phyloP scores from a whole-genome alignment of 495 filamentous ascomycete genomes.

The Aspergillus asperescens region DNA sequence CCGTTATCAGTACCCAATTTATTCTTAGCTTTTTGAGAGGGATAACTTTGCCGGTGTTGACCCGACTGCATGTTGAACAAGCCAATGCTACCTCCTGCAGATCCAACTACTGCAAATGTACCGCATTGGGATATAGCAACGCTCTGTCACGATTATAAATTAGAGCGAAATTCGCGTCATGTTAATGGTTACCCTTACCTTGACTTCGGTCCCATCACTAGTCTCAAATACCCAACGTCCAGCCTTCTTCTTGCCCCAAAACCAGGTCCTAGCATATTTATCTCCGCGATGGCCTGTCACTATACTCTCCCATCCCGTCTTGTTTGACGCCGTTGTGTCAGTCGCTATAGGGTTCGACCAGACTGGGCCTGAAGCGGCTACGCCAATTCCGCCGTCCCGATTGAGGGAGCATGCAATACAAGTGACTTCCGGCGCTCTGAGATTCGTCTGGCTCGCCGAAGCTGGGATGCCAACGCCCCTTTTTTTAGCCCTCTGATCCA shows the following conservation, averaged over 20 bases:
- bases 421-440: slow-evolving; percentile 85
- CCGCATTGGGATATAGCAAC: slow-evolving; percentile 88
- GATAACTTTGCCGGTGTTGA: slow-evolving; percentile 76
- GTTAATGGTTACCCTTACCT: slow-evolving; percentile 25
- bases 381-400: slow-evolving; percentile 86
- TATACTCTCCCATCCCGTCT: slow-evolving; percentile 93
- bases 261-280: slow-evolving; percentile 86
- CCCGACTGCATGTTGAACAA: slow-evolving; percentile 98
- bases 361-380: slow-evolving; percentile 60
- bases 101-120: slow-evolving; percentile 90
- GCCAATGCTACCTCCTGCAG: slow-evolving; percentile 71
- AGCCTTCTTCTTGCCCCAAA: slow-evolving; percentile 89
- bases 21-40: slow-evolving; percentile 58
- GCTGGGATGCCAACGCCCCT: slow-evolving; percentile 30
- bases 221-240: slow-evolving; percentile 92
- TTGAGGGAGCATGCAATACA: slow-evolving; percentile 87
- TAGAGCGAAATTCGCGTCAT: neutral
- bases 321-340: slow-evolving; percentile 55
- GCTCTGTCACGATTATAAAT: slow-evolving; percentile 39
- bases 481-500: slow-evolving; percentile 81
- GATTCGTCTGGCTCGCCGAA: slow-evolving; percentile 25
- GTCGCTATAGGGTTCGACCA: slow-evolving; percentile 67
- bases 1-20: slow-evolving; percentile 49
- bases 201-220: slow-evolving; percentile 75
- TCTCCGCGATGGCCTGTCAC: slow-evolving; percentile 90